Evolutionary conservation across 2,329 filamentous ascomycete species (phyloP), one percentile per base, ranked within the genome.

Genomic region (Claviceps monticola): DNA sequence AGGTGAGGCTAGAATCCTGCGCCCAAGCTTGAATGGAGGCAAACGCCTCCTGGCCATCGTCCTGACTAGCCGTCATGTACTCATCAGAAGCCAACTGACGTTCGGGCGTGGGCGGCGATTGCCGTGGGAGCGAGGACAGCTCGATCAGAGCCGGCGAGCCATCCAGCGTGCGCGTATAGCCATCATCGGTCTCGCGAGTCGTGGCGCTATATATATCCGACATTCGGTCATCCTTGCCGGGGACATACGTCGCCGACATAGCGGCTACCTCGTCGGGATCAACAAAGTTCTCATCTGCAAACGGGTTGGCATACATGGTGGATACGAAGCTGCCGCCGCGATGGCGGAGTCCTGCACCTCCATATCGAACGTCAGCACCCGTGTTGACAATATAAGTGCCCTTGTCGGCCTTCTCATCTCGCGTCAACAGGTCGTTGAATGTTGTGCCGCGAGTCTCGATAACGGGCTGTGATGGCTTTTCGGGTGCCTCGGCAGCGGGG

Each of bases 1-100:
- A 82, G 59, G 73, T 71, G 9, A 68, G 65, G 59, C 68, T 68
- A 4, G 74, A 75, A 53, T 72, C 67, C 57, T 80, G 73, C 1
- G 80, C 79, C 80, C 80, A 83, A 0, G 80, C 80, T 60, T 83
- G 78, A 57, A 83, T 83, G 1, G 78, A 80, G 46, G 75, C 74
- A 59, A 75, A 82, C 1, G 75, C 73, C 14, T 75, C 71, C 14
- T 68, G 61, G 19, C 63, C 64, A 51, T 72, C 66, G 3, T 73
- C 68, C 57, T 76, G 70, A 43, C 73, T 71, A 8, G 75, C 72
- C 0, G 75, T 75, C 68, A 76, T 72, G 63, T 70, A 78, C 58
- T 78, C 74, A 54, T 76, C 67, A 6, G 68, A 62, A 5, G 56
- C 57, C 6, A 66, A 60, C 51, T 62, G 60, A 11, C 59, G 63